These are phyloP conservation scores for Miamiensis avidus DNA, from an alignment of 169 alveolate genomes.

Conservation along the genomic window DNA sequence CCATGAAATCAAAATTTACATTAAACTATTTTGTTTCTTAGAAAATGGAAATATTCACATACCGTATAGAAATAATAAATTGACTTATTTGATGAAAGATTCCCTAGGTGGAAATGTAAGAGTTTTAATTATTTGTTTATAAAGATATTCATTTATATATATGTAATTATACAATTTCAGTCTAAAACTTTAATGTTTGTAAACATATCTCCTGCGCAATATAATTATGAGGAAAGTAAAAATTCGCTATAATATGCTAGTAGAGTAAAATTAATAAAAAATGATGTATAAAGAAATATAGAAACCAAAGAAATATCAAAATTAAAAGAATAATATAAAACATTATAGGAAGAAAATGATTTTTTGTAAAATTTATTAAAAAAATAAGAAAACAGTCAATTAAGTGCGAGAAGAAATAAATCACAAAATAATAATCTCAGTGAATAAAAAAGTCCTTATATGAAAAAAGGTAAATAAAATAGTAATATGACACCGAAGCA, in stretches of 20 bases:
- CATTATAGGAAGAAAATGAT: not conserved
- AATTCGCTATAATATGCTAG: conserved; percentile 85
- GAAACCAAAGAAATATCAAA: conserved; percentile 61
- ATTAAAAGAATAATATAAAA: conserved; percentile 40
- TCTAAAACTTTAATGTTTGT: conserved; percentile 91
- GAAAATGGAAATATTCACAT: conserved; percentile 72
- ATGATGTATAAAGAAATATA: conserved; percentile 75
- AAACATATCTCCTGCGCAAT: conserved; percentile 88
- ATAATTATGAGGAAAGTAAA: conserved; percentile 84
- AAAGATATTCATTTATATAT: not conserved
- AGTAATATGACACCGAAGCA: too few relatives aligned
- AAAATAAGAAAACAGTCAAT: not conserved
- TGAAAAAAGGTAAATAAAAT: too few relatives aligned
- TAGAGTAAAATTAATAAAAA: conserved; percentile 86
- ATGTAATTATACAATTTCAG: not conserved
- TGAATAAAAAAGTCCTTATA: too few relatives aligned
- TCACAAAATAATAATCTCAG: too few relatives aligned
- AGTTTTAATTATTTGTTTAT: not conserved
- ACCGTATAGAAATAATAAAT: conserved; percentile 88
- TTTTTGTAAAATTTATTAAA: not conserved
- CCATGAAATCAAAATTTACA: not conserved
- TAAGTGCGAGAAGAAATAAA: too few relatives aligned
- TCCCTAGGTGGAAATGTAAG: conserved; percentile 88
- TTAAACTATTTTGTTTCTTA: not conserved
- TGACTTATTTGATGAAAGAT: conserved; percentile 90